Conservation (phyloP, 225 moss, liverwort and hornwort genomes). For the Climacium dendroides region DNA sequence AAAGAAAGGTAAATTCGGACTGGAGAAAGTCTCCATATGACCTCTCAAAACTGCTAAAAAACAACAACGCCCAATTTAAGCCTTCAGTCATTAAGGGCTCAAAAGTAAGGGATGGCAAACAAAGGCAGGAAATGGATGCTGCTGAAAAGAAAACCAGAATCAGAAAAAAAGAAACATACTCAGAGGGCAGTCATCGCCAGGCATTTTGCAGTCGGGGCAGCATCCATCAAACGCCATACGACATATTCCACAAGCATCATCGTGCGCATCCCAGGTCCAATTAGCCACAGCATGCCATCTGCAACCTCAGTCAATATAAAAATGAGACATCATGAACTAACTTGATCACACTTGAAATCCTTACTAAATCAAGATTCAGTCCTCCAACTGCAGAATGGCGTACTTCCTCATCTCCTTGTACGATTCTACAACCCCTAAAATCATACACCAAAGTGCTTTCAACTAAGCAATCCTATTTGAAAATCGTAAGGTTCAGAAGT, state of each 20-base stretch:
- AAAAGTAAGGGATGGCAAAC: not conserved
- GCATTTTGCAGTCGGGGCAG: constrained; percentile 91
- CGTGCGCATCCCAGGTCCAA: constrained; percentile 96
- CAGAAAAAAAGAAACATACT: not conserved
- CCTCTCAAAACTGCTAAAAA: not conserved
- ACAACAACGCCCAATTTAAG: not conserved
- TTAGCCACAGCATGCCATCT: constrained; percentile 95
- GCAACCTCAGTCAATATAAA: not conserved
- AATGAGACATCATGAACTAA: not conserved
- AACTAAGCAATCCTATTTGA: not conserved
- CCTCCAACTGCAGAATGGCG: not conserved
- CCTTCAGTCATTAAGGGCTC: not conserved
- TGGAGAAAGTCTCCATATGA: not conserved
- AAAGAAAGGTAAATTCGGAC: not conserved
- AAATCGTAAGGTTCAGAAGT: not conserved
- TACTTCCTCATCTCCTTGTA: too few relatives aligned
- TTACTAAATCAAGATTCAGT: not conserved
- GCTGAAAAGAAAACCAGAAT: not conserved
- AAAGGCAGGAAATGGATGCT: not conserved
- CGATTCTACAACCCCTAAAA: not conserved
- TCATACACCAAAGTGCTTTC: not conserved
- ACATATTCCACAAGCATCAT: constrained; percentile 94
- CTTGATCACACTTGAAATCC: not conserved
- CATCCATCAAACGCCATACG: constrained; percentile 95
- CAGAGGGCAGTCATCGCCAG: constrained; percentile 88